A percentile compares a stretch with the other conserved stretches of the same genome.
Evolutionary conservation across 495 filamentous ascomycete species (phyloP).

Genomic region (Aspergillus saccharolyticus): DNA sequence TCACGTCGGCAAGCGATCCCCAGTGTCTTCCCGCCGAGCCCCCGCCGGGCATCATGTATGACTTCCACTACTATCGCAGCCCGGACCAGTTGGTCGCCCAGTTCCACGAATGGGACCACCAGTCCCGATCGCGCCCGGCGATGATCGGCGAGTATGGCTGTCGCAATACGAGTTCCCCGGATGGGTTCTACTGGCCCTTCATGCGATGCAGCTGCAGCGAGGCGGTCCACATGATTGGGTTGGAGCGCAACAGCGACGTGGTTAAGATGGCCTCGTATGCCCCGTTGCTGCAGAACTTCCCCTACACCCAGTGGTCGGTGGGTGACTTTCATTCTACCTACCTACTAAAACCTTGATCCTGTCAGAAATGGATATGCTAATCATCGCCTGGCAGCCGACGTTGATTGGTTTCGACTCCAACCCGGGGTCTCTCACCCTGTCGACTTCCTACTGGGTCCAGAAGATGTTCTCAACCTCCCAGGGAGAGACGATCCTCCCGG

Average conservation of each 20-base stretch:
- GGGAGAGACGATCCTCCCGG: constrained; percentile 52
- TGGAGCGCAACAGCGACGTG: constrained; percentile 60
- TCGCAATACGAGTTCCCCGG: constrained; percentile 41
- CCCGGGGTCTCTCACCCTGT: constrained; percentile 37
- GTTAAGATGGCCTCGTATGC: constrained; percentile 52
- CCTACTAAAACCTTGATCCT: too few relatives aligned
- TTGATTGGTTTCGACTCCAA: constrained; percentile 41
- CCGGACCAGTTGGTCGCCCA: constrained; percentile 45
- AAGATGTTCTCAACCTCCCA: constrained; percentile 47
- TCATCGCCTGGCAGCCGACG: constrained; percentile 23
- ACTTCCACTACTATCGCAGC: constrained; percentile 47
- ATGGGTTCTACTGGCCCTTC: constrained; percentile 32
- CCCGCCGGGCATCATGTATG: constrained; percentile 36
- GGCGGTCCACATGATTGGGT: constrained; percentile 61
- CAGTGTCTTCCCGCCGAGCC: constrained; percentile 24
- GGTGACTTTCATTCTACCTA: constrained; percentile 1
- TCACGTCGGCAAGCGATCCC: constrained; percentile 35
- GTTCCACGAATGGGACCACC: constrained; percentile 54
- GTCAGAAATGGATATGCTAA: too few relatives aligned
- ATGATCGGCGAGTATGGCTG: constrained; percentile 55
- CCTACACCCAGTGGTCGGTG: constrained; percentile 39
- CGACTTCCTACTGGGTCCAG: constrained; percentile 37
- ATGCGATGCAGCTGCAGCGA: constrained; percentile 60
- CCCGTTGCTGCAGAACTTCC: constrained; percentile 42
- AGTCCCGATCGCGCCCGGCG: constrained; percentile 35